Conservation (phyloP, 2,329 filamentous ascomycete genomes). For the Magnaporthiopsis incrustans region DNA sequence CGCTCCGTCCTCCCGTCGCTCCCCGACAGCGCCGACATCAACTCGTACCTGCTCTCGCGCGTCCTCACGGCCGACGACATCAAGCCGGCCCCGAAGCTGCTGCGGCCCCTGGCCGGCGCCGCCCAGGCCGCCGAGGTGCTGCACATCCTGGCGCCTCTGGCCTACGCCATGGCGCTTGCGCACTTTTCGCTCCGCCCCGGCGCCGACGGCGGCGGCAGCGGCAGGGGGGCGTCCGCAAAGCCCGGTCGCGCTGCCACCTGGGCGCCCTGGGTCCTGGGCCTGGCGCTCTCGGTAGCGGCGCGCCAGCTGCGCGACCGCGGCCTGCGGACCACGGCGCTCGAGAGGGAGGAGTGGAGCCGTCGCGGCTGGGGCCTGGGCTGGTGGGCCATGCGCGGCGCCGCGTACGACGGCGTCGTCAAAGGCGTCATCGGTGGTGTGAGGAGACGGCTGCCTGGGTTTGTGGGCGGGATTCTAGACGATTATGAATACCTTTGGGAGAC, state of each 20-base stretch:
- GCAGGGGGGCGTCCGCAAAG: not conserved
- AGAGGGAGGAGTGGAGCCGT: conserved; percentile 82
- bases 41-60: conserved; percentile 77
- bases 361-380: conserved; percentile 86
- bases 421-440: conserved; percentile 64
- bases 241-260: conserved; percentile 47
- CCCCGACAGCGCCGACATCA: conserved; percentile 74
- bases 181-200: conserved; percentile 58
- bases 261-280: conserved; percentile 83
- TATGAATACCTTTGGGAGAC: conserved; percentile 98
- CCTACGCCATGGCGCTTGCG: conserved; percentile 79
- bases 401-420: conserved; percentile 88
- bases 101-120: conserved; percentile 71
- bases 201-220: no score
- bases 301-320: conserved; percentile 72
- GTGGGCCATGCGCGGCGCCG: conserved; percentile 96
- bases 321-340: conserved; percentile 74
- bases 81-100: conserved; percentile 77
- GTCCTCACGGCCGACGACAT: conserved; percentile 95
- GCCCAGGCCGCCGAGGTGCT: conserved; percentile 78
- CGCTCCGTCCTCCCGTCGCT: conserved; percentile 77
- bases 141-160: conserved; percentile 80
- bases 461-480: conserved; percentile 83
- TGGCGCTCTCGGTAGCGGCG: conserved; percentile 79
- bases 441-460: conserved; percentile 69